Percentiles rank a stretch among this genome's conserved stretches.
These are phyloP conservation scores for Diaporthe aspalathi DNA, from an alignment of 2,329 filamentous ascomycete species.

Conservation along the genomic window DNA sequence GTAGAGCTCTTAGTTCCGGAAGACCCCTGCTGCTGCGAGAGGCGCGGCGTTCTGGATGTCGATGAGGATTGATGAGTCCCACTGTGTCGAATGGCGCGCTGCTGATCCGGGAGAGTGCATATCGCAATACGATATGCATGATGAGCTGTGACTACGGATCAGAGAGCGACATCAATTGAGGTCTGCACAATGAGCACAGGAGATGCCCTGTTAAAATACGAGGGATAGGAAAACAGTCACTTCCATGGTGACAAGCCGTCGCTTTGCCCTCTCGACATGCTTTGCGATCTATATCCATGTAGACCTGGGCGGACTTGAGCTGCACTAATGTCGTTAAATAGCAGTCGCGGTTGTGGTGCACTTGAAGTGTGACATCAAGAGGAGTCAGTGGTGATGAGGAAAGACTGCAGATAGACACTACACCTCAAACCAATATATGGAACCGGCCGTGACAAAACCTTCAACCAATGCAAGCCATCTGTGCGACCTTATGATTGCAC, in stretches of 20 bases:
- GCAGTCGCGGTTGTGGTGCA: too few relatives aligned
- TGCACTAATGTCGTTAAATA: too few relatives aligned
- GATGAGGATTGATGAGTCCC: background rate
- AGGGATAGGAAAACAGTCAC: background rate
- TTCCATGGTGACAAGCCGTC: background rate
- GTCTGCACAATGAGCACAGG: background rate
- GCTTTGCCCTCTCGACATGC: too few relatives aligned
- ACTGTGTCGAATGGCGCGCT: background rate
- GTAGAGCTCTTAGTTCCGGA: background rate
- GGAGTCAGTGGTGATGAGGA: too few relatives aligned
- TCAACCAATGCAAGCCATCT: too few relatives aligned
- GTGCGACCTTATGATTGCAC: too few relatives aligned
- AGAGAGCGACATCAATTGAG: background rate
- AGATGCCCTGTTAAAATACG: background rate
- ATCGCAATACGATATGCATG: background rate
- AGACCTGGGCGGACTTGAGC: too few relatives aligned
- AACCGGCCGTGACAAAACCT: too few relatives aligned
- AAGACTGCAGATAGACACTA: too few relatives aligned
- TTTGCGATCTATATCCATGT: too few relatives aligned
- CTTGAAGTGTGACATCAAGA: too few relatives aligned
- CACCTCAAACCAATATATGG: too few relatives aligned
- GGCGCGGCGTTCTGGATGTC: conserved; percentile 6
- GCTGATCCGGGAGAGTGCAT: background rate
- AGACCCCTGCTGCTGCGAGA: conserved; percentile 6
- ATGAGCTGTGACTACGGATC: background rate